Evolutionary conservation across 2,329 filamentous ascomycete genomes (phyloP).

Genomic region (Ilyonectria robusta): DNA sequence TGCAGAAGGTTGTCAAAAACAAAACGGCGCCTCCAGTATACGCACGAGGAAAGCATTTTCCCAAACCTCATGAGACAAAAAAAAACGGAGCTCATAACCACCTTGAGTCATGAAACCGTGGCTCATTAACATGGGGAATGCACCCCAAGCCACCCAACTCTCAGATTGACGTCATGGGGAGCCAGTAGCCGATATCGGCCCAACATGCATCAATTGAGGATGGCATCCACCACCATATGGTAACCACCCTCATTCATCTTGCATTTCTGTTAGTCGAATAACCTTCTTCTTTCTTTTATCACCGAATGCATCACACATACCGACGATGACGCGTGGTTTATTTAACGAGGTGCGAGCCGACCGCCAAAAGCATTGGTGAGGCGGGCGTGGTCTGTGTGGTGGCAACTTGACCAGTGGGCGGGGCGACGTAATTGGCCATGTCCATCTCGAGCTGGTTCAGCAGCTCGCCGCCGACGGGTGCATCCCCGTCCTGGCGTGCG

Average conservation of each 20-base stretch:
- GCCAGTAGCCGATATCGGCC: neutral
- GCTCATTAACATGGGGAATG: neutral
- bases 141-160: neutral
- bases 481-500: neutral
- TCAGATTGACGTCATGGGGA: slow-evolving; percentile 2
- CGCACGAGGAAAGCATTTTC: neutral
- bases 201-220: neutral
- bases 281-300: neutral
- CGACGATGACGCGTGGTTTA: neutral
- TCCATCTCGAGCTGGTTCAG: slow-evolving; percentile 4
- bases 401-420: neutral
- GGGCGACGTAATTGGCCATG: slow-evolving; percentile 5
- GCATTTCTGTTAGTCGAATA: neutral
- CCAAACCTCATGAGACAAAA: neutral
- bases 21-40: neutral
- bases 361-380: neutral
- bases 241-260: neutral
- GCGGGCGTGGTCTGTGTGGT: neutral
- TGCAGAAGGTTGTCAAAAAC: neutral
- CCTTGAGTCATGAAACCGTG: neutral
- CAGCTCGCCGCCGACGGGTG: neutral
- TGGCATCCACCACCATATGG: neutral
- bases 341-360: slow-evolving; percentile 25
- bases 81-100: neutral
- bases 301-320: neutral